Conservation (phyloP, 78 protist genomes). For the Bodo saltans region DNA sequence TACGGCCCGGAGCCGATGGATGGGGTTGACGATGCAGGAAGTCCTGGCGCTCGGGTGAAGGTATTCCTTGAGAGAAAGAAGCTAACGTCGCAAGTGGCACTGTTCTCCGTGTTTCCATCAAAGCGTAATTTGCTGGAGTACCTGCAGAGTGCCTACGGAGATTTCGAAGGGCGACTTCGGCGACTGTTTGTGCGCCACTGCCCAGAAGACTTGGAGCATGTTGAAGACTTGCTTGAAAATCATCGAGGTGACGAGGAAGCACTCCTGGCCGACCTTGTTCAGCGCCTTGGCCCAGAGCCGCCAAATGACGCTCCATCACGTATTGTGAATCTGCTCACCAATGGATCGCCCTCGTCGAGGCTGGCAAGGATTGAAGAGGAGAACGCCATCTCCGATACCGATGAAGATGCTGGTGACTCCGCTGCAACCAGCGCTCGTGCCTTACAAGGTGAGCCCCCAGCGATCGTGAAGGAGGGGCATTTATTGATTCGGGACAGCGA, state of each 20-base stretch:
- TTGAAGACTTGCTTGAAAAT: no score
- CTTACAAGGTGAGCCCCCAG: neutral
- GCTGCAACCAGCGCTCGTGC: neutral
- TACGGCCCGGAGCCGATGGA: constrained; percentile 12
- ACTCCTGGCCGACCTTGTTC: no score
- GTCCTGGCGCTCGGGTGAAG: neutral
- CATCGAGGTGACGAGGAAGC: no score
- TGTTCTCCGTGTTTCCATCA: neutral
- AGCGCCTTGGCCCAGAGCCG: no score
- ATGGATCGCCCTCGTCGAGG: no score
- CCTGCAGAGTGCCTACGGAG: constrained; percentile 8
- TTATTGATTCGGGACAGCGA: neutral
- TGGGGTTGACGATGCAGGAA: neutral
- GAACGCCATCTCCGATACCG: neutral
- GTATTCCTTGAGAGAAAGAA: neutral
- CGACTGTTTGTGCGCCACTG: neutral
- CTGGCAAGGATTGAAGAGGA: neutral
- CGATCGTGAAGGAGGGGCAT: neutral
- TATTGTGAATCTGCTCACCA: no score
- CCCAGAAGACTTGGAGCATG: no score
- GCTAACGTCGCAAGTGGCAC: neutral
- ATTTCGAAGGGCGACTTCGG: neutral
- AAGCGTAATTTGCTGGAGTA: neutral
- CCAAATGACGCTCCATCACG: no score
- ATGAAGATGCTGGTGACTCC: neutral